Percentiles rank a stretch among this genome's conserved stretches.
Conservation (phyloP, 257 asterid species). For the Nicotiana sylvestris region DNA sequence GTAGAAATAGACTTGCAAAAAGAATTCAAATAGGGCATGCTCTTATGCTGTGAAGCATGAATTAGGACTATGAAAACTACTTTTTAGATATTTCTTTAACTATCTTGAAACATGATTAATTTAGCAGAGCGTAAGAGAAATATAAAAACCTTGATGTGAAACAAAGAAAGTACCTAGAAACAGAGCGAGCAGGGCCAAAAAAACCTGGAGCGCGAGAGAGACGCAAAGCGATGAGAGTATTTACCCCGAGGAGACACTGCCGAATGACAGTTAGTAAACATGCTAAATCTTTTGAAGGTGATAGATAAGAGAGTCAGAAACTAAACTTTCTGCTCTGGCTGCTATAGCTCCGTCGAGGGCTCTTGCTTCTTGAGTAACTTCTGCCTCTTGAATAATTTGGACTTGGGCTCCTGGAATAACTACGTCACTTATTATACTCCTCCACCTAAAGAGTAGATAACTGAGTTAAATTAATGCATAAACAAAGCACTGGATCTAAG, state of each 20-base stretch:
- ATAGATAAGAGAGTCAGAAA: too few species aligned
- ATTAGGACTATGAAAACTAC: background rate
- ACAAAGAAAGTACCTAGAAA: conserved; percentile 37
- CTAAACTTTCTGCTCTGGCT: too few species aligned
- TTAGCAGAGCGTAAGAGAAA: background rate
- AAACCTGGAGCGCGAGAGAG: conserved; percentile 56
- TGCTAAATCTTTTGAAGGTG: too few species aligned
- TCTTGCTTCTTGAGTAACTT: too few species aligned
- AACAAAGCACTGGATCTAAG: too few species aligned
- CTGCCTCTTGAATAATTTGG: too few species aligned
- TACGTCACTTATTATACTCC: too few species aligned
- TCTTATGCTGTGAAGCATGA: background rate
- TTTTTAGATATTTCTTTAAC: background rate
- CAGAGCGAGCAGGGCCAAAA: conserved; percentile 35
- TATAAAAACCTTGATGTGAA: background rate
- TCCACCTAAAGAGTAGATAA: too few species aligned
- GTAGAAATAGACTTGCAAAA: background rate
- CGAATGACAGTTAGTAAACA: too few species aligned
- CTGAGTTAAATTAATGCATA: too few species aligned
- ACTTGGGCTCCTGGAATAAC: too few species aligned
- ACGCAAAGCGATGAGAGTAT: conserved; percentile 28
- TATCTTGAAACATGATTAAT: background rate
- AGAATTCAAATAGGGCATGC: background rate
- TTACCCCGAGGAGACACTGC: conserved; percentile 49
- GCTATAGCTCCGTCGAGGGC: too few species aligned